phyloP scores from a whole-genome alignment of 495 filamentous ascomycete species.

The Aspergillus kassunensis region DNA sequence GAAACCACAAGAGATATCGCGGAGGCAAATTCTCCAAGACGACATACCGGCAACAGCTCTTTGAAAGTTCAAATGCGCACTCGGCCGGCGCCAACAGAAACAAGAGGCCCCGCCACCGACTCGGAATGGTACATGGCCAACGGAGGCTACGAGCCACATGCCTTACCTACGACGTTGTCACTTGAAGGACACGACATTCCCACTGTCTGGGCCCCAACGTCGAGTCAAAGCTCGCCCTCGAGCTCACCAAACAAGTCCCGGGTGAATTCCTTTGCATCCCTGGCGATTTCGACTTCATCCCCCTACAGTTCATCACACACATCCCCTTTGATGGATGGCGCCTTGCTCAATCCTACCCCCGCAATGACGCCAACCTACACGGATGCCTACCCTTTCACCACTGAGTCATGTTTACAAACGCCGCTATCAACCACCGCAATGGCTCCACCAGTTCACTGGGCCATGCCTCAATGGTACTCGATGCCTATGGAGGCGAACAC shows the following conservation, averaged over 20 bases:
- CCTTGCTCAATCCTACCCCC: constrained; percentile 16
- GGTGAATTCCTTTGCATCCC: constrained; percentile 16
- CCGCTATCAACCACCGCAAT: constrained; percentile 18
- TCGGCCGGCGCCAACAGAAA: constrained; percentile 1
- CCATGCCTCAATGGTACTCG: constrained; percentile 31
- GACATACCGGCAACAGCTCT: constrained; percentile 14
- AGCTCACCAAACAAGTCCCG: constrained; percentile 27
- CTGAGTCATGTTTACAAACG: constrained; percentile 16
- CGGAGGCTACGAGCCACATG: constrained; percentile 15
- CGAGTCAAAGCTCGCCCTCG: constrained; percentile 24
- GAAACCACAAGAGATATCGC: constrained; percentile 25
- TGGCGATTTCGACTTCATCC: constrained; percentile 21
- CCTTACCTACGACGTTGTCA: constrained; percentile 15
- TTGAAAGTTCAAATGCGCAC: constrained; percentile 10
- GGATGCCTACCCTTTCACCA: constrained; percentile 14
- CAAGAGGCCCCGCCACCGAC: constrained; percentile 5
- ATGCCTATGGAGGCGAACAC: constrained; percentile 31
- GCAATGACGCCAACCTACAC: constrained; percentile 13
- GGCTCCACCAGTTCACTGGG: constrained; percentile 24
- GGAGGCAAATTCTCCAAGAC: constrained; percentile 21
- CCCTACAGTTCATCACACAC: constrained; percentile 30
- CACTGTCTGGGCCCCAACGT: constrained; percentile 21
- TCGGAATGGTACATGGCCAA: constrained; percentile 22
- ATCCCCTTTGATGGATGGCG: constrained; percentile 25
- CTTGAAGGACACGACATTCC: constrained; percentile 15